Evolutionary conservation across 2,329 filamentous ascomycete genomes (phyloP), one percentile per base, ranked within the genome.

Genomic region (Pseudocercospora ulei): DNA sequence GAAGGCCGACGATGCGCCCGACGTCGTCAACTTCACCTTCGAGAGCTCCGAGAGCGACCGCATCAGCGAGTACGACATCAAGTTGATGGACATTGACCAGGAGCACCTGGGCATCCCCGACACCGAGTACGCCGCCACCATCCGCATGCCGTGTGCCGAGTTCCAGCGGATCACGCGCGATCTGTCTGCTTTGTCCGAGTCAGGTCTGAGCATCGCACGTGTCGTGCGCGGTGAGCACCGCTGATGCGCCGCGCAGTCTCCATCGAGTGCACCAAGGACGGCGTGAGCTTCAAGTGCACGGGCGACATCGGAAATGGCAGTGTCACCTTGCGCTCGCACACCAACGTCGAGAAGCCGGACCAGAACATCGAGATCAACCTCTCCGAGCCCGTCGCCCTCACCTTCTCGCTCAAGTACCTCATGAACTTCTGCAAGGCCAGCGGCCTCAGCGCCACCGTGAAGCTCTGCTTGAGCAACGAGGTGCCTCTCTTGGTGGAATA

Each of bases 11-110:
- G 92, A 98, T 64, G 80, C 85, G 24, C 90, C 90, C 31, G 90
- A 98, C 66, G 84, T 87, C 33, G 78, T 98, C 56, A 96, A 94
- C 72, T 71, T 98, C 51, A 75, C 87, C 55, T 98, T 98, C 61
- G 92, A 98, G 77, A 93, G 78, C 71, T 70, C 75, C 51, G 78
- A 81, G 59, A 82, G 76, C 57, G 90, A 98, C 66, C 76, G 90
- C 52, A 76, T 98, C 61, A 93, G 84, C 75, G 92, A 98, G 72
- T 98, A 98, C 65, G 90, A 98, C 65, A 82, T 98, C 67, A 98
- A 98, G 75, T 78, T 98, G 63, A 98, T 98, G 90, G 90, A 98
- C 64, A 98, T 98, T 64, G 90, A 98, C 67, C 92, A 98, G 70
- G 90, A 98, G 73, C 90, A 98, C 65, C 70, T 98, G 66, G 90